Evolutionary conservation across 495 filamentous ascomycete genomes (phyloP).

Genomic region (Annulohypoxylon moriforme): DNA sequence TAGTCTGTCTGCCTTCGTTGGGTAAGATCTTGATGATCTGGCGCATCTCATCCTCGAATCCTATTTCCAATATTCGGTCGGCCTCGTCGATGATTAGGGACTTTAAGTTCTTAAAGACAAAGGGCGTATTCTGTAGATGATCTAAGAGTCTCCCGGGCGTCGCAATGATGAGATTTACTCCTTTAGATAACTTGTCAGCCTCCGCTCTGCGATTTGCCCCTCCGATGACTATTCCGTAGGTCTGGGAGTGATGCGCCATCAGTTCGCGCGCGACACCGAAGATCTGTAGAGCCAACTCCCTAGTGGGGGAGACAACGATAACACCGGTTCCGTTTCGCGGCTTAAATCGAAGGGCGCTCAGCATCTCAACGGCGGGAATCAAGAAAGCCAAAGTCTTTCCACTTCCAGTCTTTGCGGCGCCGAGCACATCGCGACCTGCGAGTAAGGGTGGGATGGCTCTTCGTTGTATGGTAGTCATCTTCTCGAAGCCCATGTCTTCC

Average conservation of each 20-base stretch:
- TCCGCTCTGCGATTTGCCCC: constrained; percentile 92
- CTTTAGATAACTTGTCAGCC: constrained; percentile 92
- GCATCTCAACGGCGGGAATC: constrained; percentile 95
- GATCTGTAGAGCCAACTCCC: constrained; percentile 94
- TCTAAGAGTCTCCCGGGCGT: constrained; percentile 94
- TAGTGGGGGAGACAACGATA: constrained; percentile 85
- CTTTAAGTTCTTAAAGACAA: constrained; percentile 93
- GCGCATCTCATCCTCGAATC: constrained; percentile 98
- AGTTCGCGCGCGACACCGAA: constrained; percentile 95
- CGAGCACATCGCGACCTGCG: constrained; percentile 90
- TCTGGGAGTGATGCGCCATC: constrained; percentile 82
- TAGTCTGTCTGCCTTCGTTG: constrained; percentile 88
- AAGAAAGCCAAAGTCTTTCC: constrained; percentile 97
- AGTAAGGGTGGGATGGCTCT: constrained; percentile 87
- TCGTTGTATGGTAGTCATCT: constrained; percentile 96
- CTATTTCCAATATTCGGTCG: constrained; percentile 93
- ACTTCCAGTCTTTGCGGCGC: constrained; percentile 95
- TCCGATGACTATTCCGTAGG: constrained; percentile 94
- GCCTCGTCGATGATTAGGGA: constrained; percentile 92
- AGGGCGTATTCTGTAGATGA: constrained; percentile 93
- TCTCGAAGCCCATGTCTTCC: constrained; percentile 88
- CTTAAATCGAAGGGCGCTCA: constrained; percentile 89
- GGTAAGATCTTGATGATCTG: constrained; percentile 97
- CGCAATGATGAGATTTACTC: constrained; percentile 92
- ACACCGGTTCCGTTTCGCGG: constrained; percentile 81